Percentiles rank a stretch among this genome's conserved stretches.
These are phyloP conservation scores for Manihot esculenta DNA, from an alignment of 441 rosid species.

Conservation along the genomic window DNA sequence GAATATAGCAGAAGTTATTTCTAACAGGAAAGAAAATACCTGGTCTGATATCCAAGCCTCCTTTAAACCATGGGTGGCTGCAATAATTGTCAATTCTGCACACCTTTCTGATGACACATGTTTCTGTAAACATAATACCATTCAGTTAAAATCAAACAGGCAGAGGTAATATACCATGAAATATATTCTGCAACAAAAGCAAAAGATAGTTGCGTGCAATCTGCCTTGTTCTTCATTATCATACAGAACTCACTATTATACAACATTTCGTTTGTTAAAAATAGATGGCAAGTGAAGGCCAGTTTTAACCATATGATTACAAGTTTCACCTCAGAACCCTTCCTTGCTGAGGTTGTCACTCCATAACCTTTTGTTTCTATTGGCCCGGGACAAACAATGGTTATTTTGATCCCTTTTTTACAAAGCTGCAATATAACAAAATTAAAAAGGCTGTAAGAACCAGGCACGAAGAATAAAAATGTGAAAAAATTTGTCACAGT, in stretches of 20 bases:
- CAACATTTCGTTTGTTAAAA: slow-evolving; percentile 1
- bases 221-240: slow-evolving; percentile 1
- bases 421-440: slow-evolving; percentile 47
- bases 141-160: slow-evolving; percentile 6
- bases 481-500: neutral
- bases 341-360: slow-evolving; percentile 41
- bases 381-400: slow-evolving; percentile 96
- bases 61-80: slow-evolving; percentile 76
- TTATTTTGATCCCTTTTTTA: slow-evolving; percentile 82
- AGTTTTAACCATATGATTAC: neutral
- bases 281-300: neutral
- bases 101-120: slow-evolving; percentile 81
- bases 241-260: neutral
- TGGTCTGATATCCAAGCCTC: slow-evolving; percentile 96
- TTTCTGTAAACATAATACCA: slow-evolving; percentile 42
- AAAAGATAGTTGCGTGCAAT: neutral
- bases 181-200: no score
- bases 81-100: slow-evolving; percentile 79
- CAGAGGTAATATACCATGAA: no score
- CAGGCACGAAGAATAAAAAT: neutral
- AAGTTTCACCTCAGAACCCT: slow-evolving; percentile 50
- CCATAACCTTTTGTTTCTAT: slow-evolving; percentile 59
- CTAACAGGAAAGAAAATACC: slow-evolving; percentile 39
- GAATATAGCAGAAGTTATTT: neutral
- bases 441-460: slow-evolving; percentile 9